Base-by-base conservation (phyloP, 2,329 filamentous ascomycete species). In the Ceratocystis destructans region DNA sequence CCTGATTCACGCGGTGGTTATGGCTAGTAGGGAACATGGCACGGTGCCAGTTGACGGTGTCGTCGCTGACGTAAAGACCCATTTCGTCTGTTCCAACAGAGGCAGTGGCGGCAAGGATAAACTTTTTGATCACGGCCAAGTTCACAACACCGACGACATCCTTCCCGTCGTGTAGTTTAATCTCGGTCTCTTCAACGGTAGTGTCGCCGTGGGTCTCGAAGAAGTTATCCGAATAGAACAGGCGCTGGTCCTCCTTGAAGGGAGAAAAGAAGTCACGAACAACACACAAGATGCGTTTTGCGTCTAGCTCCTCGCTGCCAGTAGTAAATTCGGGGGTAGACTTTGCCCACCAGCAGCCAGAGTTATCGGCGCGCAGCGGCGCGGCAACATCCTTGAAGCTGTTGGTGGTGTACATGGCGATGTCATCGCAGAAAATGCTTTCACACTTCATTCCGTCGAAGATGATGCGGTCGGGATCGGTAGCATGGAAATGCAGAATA, bases 301-400 rank as follows among this genome's bases (percentile, higher is more conserved):
- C 79, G 72, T 94, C 85, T 64, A 85, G 77, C 44, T 87, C 80
- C 1, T 81, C 77, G 65, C 86, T 76, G 68, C 87, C 87, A 10
- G 86, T 86, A 44, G 83, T 83, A 74, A 99, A 96, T 53, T 85
- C 76, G 4, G 83, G 80, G 12, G 88, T 85, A 15, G 85, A 84
- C 73, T 90, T 90, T 64, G 94, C 93, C 90, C 93, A 99, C 74
- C 87, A 84, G 75, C 94, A 99, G 69, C 88, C 87, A 62, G 84
- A 80, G 1, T 89, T 89, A 70, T 86, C 82, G 53, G 82, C 79
- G 64, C 87, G 82, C 68, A 96, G 80, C 5, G 80, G 76, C 70
- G 88, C 82, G 64, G 84, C 82, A 55, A 81, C 76, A 4, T 82
- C 82, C 70, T 87, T 80, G 78, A 99, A 99, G 70, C 90, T 90